Base-by-base conservation (phyloP, 768 basidiomycete genomes). In the Cyclocybe aegerita region DNA sequence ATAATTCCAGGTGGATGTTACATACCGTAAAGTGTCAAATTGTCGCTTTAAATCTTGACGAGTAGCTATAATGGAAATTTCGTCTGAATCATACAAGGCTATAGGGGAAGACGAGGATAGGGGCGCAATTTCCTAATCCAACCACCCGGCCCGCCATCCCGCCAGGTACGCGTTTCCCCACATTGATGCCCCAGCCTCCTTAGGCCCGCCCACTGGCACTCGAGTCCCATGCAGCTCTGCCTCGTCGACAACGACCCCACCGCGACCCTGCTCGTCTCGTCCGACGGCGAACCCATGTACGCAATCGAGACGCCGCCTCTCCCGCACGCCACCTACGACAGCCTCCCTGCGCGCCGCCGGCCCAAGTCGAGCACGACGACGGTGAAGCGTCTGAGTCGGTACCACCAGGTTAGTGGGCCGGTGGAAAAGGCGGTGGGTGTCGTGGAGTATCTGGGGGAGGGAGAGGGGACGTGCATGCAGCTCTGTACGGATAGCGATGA, bases 191-290 rank as follows among this genome's bases (percentile, higher is more conserved):
- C 23, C 23, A 23, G 23, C 23, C 23, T 23, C 23, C 23, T 23
- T 23, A 23, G 23, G 23, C 23, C 23, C 23, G 23, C 2, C 23
- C 23, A 23, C 23, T 23, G 23, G 23, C 23, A 4, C 23, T 23
- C 23, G 23, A 23, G 23, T 23, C 23, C 52, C n/a, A 59, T 75
- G 59, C 70, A 75, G 43, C 64, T 72, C 29, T 63, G 54, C 46
- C 60, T 74, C 31, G 57, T 69, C 10, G 60, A 74, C 53, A 76
- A 76, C 57, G 71, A 74, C 56, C 69, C 73, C 7, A 60, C 56
- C 4, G 54, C 68, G 23, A 74, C 74, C 2, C 49, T 68, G 11
- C 64, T 74, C 46, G 57, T 70, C 7, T 61, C 70, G 7, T 59
- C 61, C 4, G 66, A 69, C 23, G 71, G 70, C 7, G 56, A 60